phyloP scores from a whole-genome alignment of 345 rosid species.

The Populus davidiana region DNA sequence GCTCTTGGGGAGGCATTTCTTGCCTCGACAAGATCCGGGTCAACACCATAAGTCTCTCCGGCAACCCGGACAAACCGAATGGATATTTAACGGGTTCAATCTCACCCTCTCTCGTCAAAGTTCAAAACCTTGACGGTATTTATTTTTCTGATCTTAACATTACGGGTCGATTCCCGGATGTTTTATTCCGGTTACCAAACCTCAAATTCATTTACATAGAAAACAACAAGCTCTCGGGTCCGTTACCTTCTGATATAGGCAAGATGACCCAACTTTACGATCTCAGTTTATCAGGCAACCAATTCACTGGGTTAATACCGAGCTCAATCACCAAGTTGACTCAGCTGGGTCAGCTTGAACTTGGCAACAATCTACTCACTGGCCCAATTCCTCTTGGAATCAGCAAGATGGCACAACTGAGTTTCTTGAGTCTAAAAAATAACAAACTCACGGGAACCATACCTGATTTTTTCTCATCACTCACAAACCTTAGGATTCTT shows the following conservation, averaged over 20 bases:
- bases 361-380: constrained; percentile 49
- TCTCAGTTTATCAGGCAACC: constrained; percentile 52
- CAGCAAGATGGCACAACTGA: constrained; percentile 37
- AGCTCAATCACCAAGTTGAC: constrained; percentile 47
- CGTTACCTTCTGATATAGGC: constrained; percentile 44
- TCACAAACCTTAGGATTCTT: constrained; percentile 40
- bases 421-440: constrained; percentile 24
- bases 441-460: constrained; percentile 57
- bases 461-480: constrained; percentile 53
- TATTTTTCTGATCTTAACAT: constrained; percentile 48
- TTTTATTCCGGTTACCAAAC: constrained; percentile 47
- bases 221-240: constrained; percentile 65
- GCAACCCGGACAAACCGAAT: constrained; percentile 35
- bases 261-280: constrained; percentile 36
- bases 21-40: constrained; percentile 48
- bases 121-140: constrained; percentile 46
- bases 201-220: constrained; percentile 54
- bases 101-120: constrained; percentile 52
- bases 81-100: constrained; percentile 54
- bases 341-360: constrained; percentile 43
- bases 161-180: constrained; percentile 61
- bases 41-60: constrained; percentile 32
- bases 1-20: constrained; percentile 51
- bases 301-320: constrained; percentile 60
- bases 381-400: constrained; percentile 54